Evolutionary conservation across 352 stramenopile species (phyloP).

Genomic region (Aphanomyces invadans): DNA sequence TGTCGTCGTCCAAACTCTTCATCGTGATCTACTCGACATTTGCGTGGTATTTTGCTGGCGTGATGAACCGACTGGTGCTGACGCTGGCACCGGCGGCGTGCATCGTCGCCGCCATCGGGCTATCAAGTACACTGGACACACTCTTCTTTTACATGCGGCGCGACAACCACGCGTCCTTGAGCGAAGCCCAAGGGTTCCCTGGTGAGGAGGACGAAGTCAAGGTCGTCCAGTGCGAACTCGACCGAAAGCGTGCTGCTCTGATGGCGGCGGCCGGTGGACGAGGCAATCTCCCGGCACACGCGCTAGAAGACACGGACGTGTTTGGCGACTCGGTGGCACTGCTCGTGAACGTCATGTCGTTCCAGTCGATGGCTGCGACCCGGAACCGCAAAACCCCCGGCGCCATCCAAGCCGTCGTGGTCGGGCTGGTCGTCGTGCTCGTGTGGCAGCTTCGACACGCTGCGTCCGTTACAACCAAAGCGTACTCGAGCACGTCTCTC

Average conservation of each 20-base stretch:
- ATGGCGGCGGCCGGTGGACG: not conserved
- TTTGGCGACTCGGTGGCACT: constrained; percentile 4
- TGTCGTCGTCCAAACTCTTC: constrained; percentile 75
- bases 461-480: constrained; percentile 50
- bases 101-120: constrained; percentile 80
- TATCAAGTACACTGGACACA: constrained; percentile 52
- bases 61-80: constrained; percentile 90
- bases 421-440: constrained; percentile 43
- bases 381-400: constrained; percentile 22
- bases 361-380: not conserved
- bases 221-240: not conserved
- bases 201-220: constrained; percentile 11
- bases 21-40: constrained; percentile 89
- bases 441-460: constrained; percentile 57
- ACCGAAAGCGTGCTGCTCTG: not conserved
- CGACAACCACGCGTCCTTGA: constrained; percentile 3
- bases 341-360: not conserved
- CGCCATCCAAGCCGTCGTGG: constrained; percentile 36
- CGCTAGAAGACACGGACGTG: constrained; percentile 2
- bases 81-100: constrained; percentile 85
- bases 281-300: not conserved
- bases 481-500: constrained; percentile 74
- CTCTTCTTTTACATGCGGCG: constrained; percentile 23
- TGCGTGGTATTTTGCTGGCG: constrained; percentile 88
- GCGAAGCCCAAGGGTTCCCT: not conserved